phyloP scores from a whole-genome alignment of 2,329 filamentous ascomycete species.

The Botryotinia globosa region DNA sequence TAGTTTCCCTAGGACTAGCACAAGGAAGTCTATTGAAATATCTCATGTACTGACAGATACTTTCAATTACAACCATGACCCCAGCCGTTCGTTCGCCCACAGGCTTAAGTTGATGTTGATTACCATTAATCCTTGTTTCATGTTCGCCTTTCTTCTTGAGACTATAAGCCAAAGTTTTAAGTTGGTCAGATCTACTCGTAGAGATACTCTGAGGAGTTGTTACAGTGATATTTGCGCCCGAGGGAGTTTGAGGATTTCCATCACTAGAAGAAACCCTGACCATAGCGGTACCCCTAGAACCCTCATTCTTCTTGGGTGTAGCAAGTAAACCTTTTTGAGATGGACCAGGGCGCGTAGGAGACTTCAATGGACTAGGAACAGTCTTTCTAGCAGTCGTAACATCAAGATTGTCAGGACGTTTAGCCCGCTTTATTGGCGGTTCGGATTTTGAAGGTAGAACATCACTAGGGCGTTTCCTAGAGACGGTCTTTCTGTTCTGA shows the following conservation, averaged over 20 bases:
- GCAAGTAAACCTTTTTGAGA: conserved; percentile 36
- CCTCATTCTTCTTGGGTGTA: conserved; percentile 45
- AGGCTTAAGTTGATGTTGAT: conserved; percentile 19
- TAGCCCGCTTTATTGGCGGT: conserved; percentile 40
- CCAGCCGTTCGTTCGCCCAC: conserved; percentile 31
- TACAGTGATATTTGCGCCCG: conserved; percentile 34
- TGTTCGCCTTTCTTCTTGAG: conserved; percentile 38
- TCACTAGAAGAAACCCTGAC: conserved; percentile 43
- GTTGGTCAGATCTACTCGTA: conserved; percentile 18
- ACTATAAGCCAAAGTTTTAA: conserved; percentile 25
- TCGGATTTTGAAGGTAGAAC: conserved; percentile 31
- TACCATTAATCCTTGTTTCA: conserved; percentile 28
- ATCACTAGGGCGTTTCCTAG: conserved; percentile 33
- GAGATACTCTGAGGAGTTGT: conserved; percentile 35
- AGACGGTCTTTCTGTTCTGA: conserved; percentile 10
- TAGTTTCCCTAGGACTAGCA: conserved; percentile 37
- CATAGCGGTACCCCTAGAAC: conserved; percentile 39
- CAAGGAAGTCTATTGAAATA: conserved; percentile 26
- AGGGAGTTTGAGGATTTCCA: conserved; percentile 42
- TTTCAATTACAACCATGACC: conserved; percentile 34
- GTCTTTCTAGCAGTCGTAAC: conserved; percentile 40
- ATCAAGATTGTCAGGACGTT: conserved; percentile 36
- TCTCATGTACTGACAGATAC: conserved; percentile 35
- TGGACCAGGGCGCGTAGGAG: conserved; percentile 34
- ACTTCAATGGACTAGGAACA: conserved; percentile 38